A percentile compares a stretch with the other conserved stretches of the same genome.
Evolutionary conservation across 352 stramenopile genomes (phyloP).

Genomic region (Globisporangium viniferum): DNA sequence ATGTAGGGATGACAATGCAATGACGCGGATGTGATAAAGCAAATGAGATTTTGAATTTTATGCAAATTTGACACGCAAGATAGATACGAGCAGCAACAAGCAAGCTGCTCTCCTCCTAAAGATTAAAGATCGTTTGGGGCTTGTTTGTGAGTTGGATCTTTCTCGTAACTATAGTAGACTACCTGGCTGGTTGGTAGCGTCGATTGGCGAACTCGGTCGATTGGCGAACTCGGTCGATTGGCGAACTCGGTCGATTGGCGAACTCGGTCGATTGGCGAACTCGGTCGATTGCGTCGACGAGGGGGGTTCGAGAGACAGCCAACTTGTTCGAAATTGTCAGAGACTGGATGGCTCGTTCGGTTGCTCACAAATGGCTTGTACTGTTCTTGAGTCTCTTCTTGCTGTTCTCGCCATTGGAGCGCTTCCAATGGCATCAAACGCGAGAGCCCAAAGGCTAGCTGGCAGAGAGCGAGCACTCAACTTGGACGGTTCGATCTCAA

Average conservation of each 20-base stretch:
- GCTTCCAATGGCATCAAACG: constrained; percentile 3
- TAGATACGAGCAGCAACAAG: neutral
- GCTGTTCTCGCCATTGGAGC: neutral
- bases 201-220: neutral
- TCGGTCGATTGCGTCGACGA: neutral
- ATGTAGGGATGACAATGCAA: neutral
- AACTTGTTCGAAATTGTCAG: neutral
- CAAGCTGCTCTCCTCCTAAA: neutral
- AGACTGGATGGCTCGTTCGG: neutral
- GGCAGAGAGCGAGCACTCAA: neutral
- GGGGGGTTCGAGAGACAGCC: neutral
- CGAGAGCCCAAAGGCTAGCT: neutral
- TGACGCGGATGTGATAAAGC: neutral
- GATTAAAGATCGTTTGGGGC: neutral
- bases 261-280: neutral
- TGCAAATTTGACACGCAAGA: neutral
- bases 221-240: neutral
- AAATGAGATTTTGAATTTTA: neutral
- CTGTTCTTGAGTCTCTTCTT: neutral
- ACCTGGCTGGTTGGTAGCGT: neutral
- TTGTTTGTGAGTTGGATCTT: neutral
- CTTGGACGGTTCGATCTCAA: neutral
- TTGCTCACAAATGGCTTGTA: neutral
- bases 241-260: neutral
- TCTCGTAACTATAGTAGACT: neutral